Percentiles rank a stretch among this genome's conserved stretches.
Evolutionary conservation across 352 stramenopile species (phyloP).

Genomic region (Globisporangium splendens): DNA sequence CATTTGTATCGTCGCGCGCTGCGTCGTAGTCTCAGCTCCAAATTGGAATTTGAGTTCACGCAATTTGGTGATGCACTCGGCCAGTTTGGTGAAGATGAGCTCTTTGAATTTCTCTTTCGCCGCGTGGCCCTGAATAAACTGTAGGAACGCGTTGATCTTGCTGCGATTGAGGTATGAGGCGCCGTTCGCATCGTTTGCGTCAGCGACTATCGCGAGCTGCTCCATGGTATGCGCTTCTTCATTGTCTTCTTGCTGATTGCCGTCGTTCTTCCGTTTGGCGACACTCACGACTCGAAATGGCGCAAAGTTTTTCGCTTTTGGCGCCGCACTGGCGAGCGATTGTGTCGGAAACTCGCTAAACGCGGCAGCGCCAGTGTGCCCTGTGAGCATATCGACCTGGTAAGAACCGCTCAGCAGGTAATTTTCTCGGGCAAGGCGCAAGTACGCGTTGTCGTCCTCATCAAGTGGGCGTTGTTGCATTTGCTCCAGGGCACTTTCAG

Average conservation of each 20-base stretch:
- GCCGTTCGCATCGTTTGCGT: slow-evolving; percentile 35
- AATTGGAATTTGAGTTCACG: slow-evolving; percentile 35
- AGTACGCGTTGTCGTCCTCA: slow-evolving; percentile 11
- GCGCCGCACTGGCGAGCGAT: slow-evolving; percentile 3
- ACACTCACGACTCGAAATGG: slow-evolving; percentile 31
- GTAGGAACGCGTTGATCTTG: slow-evolving; percentile 61
- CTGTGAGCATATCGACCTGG: slow-evolving; percentile 39
- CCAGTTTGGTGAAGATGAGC: slow-evolving; percentile 41
- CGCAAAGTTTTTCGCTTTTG: slow-evolving; percentile 25
- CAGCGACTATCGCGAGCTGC: slow-evolving; percentile 23
- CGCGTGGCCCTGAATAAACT: slow-evolving; percentile 45
- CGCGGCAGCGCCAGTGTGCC: slow-evolving; percentile 30
- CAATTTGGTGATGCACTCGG: slow-evolving; percentile 38
- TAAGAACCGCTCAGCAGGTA: slow-evolving; percentile 47
- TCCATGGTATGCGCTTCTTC: slow-evolving; percentile 5
- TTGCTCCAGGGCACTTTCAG: slow-evolving; percentile 44
- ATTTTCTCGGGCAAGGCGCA: slow-evolving; percentile 40
- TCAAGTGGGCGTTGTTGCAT: slow-evolving; percentile 15
- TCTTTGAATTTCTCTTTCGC: slow-evolving; percentile 40
- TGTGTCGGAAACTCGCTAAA: slow-evolving; percentile 25
- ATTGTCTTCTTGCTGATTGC: slow-evolving; percentile 17
- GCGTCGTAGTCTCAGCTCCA: slow-evolving; percentile 25
- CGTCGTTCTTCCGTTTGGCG: neutral
- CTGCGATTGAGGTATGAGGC: slow-evolving; percentile 51
- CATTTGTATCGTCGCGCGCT: slow-evolving; percentile 30